Percentiles rank a stretch among this genome's conserved stretches.
Conservation (phyloP, 495 filamentous ascomycete genomes). For the Neurospora sp. region DNA sequence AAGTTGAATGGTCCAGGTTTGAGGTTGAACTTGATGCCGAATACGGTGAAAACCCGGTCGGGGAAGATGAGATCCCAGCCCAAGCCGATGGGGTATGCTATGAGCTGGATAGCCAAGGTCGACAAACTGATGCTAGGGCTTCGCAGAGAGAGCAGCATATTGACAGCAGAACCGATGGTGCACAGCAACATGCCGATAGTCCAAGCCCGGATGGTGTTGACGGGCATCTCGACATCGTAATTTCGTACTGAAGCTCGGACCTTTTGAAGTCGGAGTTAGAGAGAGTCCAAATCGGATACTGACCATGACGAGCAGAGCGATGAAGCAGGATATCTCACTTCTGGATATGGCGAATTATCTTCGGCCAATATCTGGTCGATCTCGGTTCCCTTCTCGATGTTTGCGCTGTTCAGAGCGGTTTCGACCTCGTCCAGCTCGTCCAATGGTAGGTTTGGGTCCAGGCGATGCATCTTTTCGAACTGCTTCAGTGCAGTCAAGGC, state of each 20-base stretch:
- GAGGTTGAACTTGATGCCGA: slow-evolving; percentile 49
- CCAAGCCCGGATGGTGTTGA: slow-evolving; percentile 66
- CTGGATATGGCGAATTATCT: slow-evolving; percentile 62
- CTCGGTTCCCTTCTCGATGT: slow-evolving; percentile 42
- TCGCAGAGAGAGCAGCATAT: slow-evolving; percentile 60
- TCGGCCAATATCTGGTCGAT: slow-evolving; percentile 48
- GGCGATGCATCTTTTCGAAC: slow-evolving; percentile 51
- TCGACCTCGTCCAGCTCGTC: slow-evolving; percentile 53
- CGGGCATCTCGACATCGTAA: slow-evolving; percentile 56
- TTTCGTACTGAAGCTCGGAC: slow-evolving; percentile 51
- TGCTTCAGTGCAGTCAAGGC: slow-evolving; percentile 27
- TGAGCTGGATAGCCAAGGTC: slow-evolving; percentile 56
- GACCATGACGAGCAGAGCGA: background rate
- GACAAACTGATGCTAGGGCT: slow-evolving; percentile 56
- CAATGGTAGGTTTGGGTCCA: slow-evolving; percentile 60
- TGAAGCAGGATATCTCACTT: slow-evolving; percentile 34
- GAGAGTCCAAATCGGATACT: background rate
- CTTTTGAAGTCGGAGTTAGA: slow-evolving; percentile 39
- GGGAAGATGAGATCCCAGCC: slow-evolving; percentile 46
- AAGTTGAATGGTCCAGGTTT: slow-evolving; percentile 68
- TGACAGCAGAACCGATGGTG: slow-evolving; percentile 58
- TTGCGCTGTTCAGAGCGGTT: slow-evolving; percentile 42
- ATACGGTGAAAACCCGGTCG: slow-evolving; percentile 45
- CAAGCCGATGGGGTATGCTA: slow-evolving; percentile 61
- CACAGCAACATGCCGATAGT: slow-evolving; percentile 52